Evolutionary conservation across 208 protist species (phyloP).

Genomic region (Trypanosoma scelopori): DNA sequence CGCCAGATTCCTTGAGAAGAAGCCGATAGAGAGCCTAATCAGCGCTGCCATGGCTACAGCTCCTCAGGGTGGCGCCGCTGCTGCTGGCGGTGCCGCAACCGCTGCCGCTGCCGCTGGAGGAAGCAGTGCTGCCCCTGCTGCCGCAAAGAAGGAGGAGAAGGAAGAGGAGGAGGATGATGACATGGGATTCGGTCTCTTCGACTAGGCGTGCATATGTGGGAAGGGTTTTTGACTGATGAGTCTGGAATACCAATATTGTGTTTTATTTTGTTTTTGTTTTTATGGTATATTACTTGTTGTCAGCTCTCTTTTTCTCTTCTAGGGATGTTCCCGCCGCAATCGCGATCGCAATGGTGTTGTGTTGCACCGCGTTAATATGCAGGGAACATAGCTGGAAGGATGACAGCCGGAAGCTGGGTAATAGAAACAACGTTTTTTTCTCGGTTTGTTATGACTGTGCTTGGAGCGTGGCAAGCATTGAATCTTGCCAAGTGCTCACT

Average conservation of each 20-base stretch:
- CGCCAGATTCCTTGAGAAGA: conserved; percentile 80
- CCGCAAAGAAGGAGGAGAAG: conserved; percentile 28
- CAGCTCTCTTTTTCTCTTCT: conserved; percentile 1
- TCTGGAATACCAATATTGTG: too few relatives aligned
- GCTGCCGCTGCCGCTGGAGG: conserved; percentile 44
- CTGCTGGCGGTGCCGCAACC: conserved; percentile 28
- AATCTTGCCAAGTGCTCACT: too few relatives aligned
- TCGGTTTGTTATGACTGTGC: too few relatives aligned
- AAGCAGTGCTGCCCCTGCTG: conserved; percentile 33
- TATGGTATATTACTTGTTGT: conserved; percentile 1
- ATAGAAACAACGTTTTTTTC: too few relatives aligned
- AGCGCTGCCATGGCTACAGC: conserved; percentile 48
- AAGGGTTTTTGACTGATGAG: conserved; percentile 2
- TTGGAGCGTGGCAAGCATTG: too few relatives aligned
- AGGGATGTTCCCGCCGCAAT: not conserved
- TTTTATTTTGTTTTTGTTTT: conserved; percentile 13
- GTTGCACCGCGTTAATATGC: too few relatives aligned
- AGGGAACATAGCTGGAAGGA: too few relatives aligned
- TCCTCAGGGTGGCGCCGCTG: conserved; percentile 44
- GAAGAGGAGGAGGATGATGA: conserved; percentile 78
- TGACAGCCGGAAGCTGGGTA: too few relatives aligned
- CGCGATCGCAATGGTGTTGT: too few relatives aligned
- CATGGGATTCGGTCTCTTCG: conserved; percentile 63
- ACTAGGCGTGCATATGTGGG: conserved; percentile 2
- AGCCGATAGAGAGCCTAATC: conserved; percentile 69